phyloP scores from a whole-genome alignment of 805 yeast species.

The Wickerhamiella galacta region DNA sequence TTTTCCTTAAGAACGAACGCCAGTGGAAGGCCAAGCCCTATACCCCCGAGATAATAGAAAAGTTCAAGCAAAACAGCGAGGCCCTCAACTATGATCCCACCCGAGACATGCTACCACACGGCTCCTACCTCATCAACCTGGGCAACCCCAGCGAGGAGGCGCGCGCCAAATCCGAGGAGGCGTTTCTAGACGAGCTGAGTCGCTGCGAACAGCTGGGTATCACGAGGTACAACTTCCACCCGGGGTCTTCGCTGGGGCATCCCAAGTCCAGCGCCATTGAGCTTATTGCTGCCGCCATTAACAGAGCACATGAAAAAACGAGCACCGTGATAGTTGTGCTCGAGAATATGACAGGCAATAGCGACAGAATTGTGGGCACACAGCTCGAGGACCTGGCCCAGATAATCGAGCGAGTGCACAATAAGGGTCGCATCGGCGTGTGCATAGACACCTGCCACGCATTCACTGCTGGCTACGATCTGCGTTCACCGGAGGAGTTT shows the following conservation, averaged over 20 bases:
- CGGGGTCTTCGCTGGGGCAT: constrained; percentile 66
- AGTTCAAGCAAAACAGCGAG: constrained; percentile 48
- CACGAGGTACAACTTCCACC: constrained; percentile 78
- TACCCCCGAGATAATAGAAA: constrained; percentile 44
- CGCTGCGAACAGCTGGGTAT: constrained; percentile 76
- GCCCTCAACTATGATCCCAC: constrained; percentile 32
- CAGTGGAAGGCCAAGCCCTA: constrained; percentile 79
- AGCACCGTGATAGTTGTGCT: constrained; percentile 69
- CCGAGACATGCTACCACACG: constrained; percentile 75
- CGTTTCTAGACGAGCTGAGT: constrained; percentile 70
- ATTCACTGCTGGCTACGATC: constrained; percentile 91
- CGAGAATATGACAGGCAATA: constrained; percentile 98
- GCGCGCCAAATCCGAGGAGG: constrained; percentile 53
- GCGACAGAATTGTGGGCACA: constrained; percentile 66
- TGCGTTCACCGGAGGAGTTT: constrained; percentile 41
- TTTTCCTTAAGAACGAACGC: constrained; percentile 79
- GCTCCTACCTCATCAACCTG: constrained; percentile 80
- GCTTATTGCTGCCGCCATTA: constrained; percentile 63
- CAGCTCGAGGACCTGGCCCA: constrained; percentile 54
- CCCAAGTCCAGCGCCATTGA: constrained; percentile 48
- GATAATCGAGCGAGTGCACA: constrained; percentile 63
- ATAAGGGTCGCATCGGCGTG: constrained; percentile 79
- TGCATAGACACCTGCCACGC: constrained; percentile 95
- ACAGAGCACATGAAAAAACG: constrained; percentile 60
- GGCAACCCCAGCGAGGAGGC: constrained; percentile 81